phyloP scores from a whole-genome alignment of 768 basidiomycete species.

The Pleurotus pulmonarius region DNA sequence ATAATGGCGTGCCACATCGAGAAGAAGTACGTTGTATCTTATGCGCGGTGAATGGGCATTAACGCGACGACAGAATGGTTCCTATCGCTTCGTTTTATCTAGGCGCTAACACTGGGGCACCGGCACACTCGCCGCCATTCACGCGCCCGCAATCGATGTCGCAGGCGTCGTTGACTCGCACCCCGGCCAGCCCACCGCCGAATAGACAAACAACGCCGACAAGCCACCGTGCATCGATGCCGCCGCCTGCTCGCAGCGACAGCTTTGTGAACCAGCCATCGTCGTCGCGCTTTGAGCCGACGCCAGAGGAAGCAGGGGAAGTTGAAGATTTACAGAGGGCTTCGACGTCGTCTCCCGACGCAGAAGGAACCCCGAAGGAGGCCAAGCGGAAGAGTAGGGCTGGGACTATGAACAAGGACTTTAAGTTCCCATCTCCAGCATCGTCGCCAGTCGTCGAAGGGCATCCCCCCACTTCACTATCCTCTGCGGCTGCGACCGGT shows the following conservation, averaged over 20 bases:
- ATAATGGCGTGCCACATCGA: constrained; percentile 84
- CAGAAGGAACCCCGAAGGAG: too few species aligned
- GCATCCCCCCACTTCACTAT: too few species aligned
- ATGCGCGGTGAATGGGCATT: not conserved
- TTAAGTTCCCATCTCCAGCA: constrained; percentile 67
- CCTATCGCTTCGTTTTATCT: constrained; percentile 81
- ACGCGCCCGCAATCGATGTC: constrained; percentile 65
- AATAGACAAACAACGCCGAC: too few species aligned
- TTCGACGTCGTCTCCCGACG: constrained; percentile 18
- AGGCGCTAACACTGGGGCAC: constrained; percentile 52
- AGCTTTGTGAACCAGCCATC: too few species aligned
- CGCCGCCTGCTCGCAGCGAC: too few species aligned
- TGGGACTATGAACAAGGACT: constrained; percentile 77
- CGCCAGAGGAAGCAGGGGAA: too few species aligned
- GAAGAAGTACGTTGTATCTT: constrained; percentile 55
- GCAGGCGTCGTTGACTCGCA: too few species aligned
- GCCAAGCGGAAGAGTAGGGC: constrained; percentile 48
- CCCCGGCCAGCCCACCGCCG: too few species aligned
- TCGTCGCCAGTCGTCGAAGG: too few species aligned
- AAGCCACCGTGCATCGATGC: too few species aligned
- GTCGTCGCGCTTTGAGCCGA: too few species aligned
- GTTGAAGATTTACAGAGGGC: constrained; percentile 24
- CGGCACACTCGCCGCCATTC: constrained; percentile 34
- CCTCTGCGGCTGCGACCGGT: too few species aligned
- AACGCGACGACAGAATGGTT: constrained; percentile 58